Conservation (phyloP, 371 early-diverging fungal species). For the Chytridium lagenaria region DNA sequence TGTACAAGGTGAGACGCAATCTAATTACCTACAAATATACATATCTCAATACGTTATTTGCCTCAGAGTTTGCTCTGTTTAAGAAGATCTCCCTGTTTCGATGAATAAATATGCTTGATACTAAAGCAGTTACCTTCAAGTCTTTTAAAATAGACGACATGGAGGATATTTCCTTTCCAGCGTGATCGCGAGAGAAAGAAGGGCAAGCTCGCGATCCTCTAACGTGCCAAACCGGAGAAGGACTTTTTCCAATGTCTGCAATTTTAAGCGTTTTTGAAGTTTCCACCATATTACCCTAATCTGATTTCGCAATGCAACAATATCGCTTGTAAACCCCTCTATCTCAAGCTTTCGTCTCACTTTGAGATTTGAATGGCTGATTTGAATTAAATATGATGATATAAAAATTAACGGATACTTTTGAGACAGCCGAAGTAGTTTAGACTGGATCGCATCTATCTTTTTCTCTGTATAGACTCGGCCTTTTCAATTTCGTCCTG, state of each 20-base stretch:
- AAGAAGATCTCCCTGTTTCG: too few relatives aligned
- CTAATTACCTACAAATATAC: too few relatives aligned
- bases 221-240: conserved; percentile 53
- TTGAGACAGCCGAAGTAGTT: conserved; percentile 33
- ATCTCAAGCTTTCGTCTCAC: conserved; percentile 61
- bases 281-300: conserved; percentile 25
- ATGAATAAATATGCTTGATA: too few relatives aligned
- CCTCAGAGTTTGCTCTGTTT: too few relatives aligned
- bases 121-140: conserved; percentile 57
- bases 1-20: too few relatives aligned
- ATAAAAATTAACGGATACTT: conserved; percentile 24
- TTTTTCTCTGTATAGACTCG: too few relatives aligned
- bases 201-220: conserved; percentile 56
- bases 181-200: conserved; percentile 55
- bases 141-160: conserved; percentile 50
- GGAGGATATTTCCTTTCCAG: conserved; percentile 41
- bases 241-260: conserved; percentile 49
- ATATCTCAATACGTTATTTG: too few relatives aligned
- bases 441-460: conserved; percentile 30
- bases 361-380: conserved; percentile 51
- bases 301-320: conserved; percentile 52
- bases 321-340: conserved; percentile 66
- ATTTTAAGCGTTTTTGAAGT: too few relatives aligned
- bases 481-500: conserved; percentile 28
- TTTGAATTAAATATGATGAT: not conserved